These are phyloP conservation scores for Lenwebbia sp. DNA, from an alignment of 345 rosid species.

Conservation along the genomic window DNA sequence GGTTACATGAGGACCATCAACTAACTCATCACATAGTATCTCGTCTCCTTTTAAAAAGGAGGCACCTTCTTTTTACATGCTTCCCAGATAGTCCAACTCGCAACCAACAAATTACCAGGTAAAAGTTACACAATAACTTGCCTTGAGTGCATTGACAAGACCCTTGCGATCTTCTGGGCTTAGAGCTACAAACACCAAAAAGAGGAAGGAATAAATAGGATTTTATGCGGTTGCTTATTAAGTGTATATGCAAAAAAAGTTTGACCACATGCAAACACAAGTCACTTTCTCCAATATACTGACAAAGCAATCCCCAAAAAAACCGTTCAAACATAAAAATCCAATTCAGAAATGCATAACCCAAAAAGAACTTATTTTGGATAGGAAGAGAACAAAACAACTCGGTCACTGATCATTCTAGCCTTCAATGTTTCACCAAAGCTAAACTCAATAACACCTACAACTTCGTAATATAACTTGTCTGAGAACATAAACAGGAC, in stretches of 20 bases:
- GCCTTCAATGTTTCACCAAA: background rate
- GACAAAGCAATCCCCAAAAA: background rate
- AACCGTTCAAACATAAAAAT: background rate
- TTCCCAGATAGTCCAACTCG: background rate
- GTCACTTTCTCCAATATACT: background rate
- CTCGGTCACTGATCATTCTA: background rate
- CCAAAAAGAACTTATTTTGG: background rate
- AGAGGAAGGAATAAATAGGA: background rate
- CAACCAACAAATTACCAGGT: background rate
- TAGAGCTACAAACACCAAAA: slow-evolving; percentile 35
- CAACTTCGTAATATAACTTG: background rate
- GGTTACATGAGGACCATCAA: background rate
- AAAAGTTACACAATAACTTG: slow-evolving; percentile 5
- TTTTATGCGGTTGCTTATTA: background rate
- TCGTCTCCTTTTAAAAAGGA: background rate
- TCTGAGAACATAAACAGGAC: background rate
- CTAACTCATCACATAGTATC: background rate
- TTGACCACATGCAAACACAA: background rate
- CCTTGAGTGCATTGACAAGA: slow-evolving; percentile 76
- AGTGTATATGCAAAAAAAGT: background rate
- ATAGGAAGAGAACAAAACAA: background rate
- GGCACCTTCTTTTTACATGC: background rate
- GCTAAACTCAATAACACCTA: background rate
- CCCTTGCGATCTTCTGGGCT: slow-evolving; percentile 60
- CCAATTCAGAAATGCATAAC: background rate